phyloP scores from a whole-genome alignment of 169 alveolate genomes.

The Plasmodium gonderi region DNA sequence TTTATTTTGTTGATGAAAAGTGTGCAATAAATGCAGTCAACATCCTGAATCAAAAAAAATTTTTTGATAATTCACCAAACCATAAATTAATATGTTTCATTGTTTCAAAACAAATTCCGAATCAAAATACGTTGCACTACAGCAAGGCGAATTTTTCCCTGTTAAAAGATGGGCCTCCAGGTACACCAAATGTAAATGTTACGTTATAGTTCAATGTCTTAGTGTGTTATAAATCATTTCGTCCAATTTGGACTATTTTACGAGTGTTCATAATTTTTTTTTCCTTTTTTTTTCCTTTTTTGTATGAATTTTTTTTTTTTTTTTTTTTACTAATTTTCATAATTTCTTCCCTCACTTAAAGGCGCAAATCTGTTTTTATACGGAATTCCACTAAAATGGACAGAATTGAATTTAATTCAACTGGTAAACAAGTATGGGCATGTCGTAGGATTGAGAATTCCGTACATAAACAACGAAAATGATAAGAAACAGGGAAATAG shows the following conservation, averaged over 20 bases:
- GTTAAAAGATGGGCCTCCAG: slow-evolving; percentile 86
- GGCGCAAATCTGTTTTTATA: slow-evolving; percentile 83
- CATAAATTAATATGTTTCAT: slow-evolving; percentile 79
- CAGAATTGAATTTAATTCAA: slow-evolving; percentile 80
- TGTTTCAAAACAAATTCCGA: slow-evolving; percentile 79
- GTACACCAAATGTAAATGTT: no score
- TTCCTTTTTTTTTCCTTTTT: background rate
- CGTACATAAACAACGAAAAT: slow-evolving; percentile 75
- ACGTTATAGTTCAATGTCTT: no score
- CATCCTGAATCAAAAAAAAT: slow-evolving; percentile 74
- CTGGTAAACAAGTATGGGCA: slow-evolving; percentile 82
- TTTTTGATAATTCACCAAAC: slow-evolving; percentile 80
- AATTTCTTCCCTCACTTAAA: slow-evolving; percentile 1
- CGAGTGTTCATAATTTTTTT: background rate
- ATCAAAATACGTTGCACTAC: slow-evolving; percentile 70
- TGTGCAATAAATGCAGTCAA: slow-evolving; percentile 81
- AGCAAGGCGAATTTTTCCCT: slow-evolving; percentile 81
- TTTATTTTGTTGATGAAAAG: slow-evolving; percentile 77
- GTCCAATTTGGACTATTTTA: no score
- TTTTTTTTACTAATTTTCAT: background rate
- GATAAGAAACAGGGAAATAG: slow-evolving; percentile 78
- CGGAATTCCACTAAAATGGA: slow-evolving; percentile 83
- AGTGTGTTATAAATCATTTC: no score
- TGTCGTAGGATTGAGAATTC: slow-evolving; percentile 84
- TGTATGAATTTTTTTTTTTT: background rate